phyloP scores from a whole-genome alignment of 768 basidiomycete species.

The Xanthoconium stramineum region DNA sequence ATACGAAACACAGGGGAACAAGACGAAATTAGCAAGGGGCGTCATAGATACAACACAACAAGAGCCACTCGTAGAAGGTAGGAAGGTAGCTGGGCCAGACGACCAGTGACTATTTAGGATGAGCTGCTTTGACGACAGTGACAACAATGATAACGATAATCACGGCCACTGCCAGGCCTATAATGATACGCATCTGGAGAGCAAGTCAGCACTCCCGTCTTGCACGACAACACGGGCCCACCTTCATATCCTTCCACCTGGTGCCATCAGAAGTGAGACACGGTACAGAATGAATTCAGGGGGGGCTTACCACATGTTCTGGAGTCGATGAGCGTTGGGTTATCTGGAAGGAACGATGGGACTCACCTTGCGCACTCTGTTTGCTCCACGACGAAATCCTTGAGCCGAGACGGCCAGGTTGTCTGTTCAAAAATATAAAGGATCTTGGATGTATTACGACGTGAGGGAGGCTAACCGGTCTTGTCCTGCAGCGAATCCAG shows the following conservation, averaged over 20 bases:
- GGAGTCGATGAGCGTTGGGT: slow-evolving; percentile 8
- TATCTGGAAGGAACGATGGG: neutral
- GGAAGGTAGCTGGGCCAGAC: neutral
- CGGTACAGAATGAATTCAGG: neutral
- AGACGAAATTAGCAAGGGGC: slow-evolving; percentile 29
- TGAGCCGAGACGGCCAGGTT: slow-evolving; percentile 98
- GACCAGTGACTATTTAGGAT: slow-evolving; percentile 33
- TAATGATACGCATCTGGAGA: slow-evolving; percentile 91
- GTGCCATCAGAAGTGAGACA: slow-evolving; percentile 6
- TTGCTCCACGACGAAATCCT: slow-evolving; percentile 96
- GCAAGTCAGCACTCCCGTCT: slow-evolving; percentile 8
- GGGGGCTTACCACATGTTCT: slow-evolving; percentile 87
- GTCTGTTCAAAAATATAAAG: slow-evolving; percentile 46
- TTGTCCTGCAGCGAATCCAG: slow-evolving; percentile 95
- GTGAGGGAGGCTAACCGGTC: slow-evolving; percentile 68
- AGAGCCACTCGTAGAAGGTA: slow-evolving; percentile 17
- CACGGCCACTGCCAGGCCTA: slow-evolving; percentile 83
- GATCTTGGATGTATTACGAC: neutral
- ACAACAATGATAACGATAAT: slow-evolving; percentile 96
- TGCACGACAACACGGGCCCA: slow-evolving; percentile 28
- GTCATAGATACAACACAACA: slow-evolving; percentile 47
- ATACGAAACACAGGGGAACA: slow-evolving; percentile 20
- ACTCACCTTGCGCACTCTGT: slow-evolving; percentile 90
- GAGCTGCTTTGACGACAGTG: slow-evolving; percentile 85
- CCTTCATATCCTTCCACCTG: slow-evolving; percentile 99